Conservation (phyloP, 1,139 yeast genomes). For the Kluyveromyces sp. region DNA sequence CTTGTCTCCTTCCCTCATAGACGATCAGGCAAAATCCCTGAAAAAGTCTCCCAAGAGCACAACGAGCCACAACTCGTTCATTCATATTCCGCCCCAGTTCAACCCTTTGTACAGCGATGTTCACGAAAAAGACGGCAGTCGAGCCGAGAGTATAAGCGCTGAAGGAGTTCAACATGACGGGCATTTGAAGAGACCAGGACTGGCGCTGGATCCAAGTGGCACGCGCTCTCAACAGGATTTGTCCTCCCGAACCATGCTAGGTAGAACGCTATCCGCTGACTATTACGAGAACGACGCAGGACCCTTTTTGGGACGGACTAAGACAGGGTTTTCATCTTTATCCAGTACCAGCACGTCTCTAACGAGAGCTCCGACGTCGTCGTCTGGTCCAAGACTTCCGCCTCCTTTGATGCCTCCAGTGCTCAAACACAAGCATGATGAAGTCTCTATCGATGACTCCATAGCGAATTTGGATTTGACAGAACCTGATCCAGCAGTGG, state of each 20-base stretch:
- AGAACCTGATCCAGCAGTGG: constrained; percentile 17
- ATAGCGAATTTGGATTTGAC: constrained; percentile 23
- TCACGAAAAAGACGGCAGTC: background rate
- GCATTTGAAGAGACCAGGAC: background rate
- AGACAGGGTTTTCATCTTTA: background rate
- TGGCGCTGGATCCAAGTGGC: background rate
- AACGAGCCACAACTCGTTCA: constrained; percentile 19
- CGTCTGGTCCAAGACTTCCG: constrained; percentile 23
- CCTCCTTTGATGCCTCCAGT: constrained; percentile 33
- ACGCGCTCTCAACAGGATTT: constrained; percentile 5
- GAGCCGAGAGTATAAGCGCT: background rate
- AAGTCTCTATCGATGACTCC: constrained; percentile 13
- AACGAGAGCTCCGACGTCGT: constrained; percentile 13
- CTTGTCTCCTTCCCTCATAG: constrained; percentile 28
- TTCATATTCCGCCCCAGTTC: constrained; percentile 30
- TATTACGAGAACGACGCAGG: background rate
- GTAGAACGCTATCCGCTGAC: background rate
- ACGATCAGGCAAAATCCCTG: constrained; percentile 23
- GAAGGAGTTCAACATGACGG: background rate
- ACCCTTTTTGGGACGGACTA: constrained; percentile 2
- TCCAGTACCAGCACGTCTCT: constrained; percentile 4
- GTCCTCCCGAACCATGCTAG: background rate
- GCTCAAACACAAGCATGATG: constrained; percentile 18
- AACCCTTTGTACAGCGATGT: constrained; percentile 20
- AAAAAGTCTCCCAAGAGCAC: constrained; percentile 19